These are phyloP conservation scores for Sesbania bispinosa DNA, from an alignment of 306 rosid species.

Conservation along the genomic window DNA sequence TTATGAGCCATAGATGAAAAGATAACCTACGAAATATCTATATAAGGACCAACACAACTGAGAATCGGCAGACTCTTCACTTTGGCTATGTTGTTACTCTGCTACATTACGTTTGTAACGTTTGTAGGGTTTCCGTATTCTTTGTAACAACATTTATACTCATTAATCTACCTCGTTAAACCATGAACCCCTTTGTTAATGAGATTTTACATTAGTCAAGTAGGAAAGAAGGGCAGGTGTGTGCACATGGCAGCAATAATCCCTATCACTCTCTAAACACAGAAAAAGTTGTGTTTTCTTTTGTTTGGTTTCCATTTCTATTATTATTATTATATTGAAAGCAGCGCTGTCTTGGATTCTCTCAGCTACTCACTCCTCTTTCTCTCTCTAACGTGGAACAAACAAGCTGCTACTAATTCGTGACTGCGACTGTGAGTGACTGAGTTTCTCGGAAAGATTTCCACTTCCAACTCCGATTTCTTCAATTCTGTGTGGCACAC, in stretches of 20 bases:
- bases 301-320: not conserved
- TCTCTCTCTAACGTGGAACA: not conserved
- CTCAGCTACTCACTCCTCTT: not conserved
- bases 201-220: not conserved
- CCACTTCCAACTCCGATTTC: not conserved
- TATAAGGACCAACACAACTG: too few relatives aligned
- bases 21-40: too few relatives aligned
- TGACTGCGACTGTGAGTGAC: not conserved
- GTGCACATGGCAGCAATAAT: constrained; percentile 25
- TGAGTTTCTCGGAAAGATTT: not conserved
- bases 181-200: not conserved
- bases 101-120: too few relatives aligned
- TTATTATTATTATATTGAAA: too few relatives aligned
- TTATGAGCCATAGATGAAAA: too few relatives aligned
- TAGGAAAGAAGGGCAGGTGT: not conserved
- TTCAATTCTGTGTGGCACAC: too few relatives aligned
- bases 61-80: too few relatives aligned
- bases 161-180: too few relatives aligned
- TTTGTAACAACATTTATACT: too few relatives aligned
- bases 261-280: not conserved
- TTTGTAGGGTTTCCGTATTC: too few relatives aligned
- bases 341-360: constrained; percentile 19
- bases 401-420: too few relatives aligned
- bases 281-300: constrained; percentile 10
- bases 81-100: too few relatives aligned